phyloP scores from a whole-genome alignment of 2,329 filamentous ascomycete species.

The Cercospora canescens region DNA sequence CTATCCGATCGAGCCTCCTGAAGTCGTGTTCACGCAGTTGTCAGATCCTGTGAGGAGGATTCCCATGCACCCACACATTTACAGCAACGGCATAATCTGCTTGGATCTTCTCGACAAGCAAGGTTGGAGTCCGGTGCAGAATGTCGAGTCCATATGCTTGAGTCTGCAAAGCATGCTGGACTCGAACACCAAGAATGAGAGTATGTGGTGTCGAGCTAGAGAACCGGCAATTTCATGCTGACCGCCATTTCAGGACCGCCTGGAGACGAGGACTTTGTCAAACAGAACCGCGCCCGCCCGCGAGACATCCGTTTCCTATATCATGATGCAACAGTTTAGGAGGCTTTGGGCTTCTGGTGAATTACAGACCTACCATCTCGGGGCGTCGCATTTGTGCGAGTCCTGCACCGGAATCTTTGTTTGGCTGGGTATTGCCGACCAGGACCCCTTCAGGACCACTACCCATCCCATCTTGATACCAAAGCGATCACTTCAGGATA shows the following conservation, averaged over 20 bases:
- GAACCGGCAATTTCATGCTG: neutral
- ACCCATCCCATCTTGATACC: neutral
- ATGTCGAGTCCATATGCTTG: constrained; percentile 95
- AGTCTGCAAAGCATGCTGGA: constrained; percentile 98
- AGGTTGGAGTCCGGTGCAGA: constrained; percentile 96
- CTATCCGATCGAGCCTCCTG: constrained; percentile 95
- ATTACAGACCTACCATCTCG: too few relatives aligned
- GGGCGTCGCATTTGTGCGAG: neutral
- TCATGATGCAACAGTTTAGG: constrained; percentile 69
- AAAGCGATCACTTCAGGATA: neutral
- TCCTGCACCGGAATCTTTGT: neutral
- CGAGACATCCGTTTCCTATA: constrained; percentile 92
- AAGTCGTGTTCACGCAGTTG: constrained; percentile 80
- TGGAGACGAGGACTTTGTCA: constrained; percentile 87
- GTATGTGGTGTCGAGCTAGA: constrained; percentile 41
- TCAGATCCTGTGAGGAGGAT: constrained; percentile 59
- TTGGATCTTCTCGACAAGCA: constrained; percentile 84
- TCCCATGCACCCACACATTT: constrained; percentile 95
- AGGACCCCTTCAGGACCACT: neutral
- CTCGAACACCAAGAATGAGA: constrained; percentile 86
- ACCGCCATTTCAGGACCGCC: constrained; percentile 55
- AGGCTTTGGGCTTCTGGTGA: neutral
- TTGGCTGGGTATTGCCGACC: neutral
- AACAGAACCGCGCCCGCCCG: constrained; percentile 74
- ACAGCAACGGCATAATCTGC: constrained; percentile 98